A percentile compares a stretch with the other conserved stretches of the same genome.
These are phyloP conservation scores for Pythium oligandrum DNA, from an alignment of 352 stramenopile genomes.

Conservation along the genomic window DNA sequence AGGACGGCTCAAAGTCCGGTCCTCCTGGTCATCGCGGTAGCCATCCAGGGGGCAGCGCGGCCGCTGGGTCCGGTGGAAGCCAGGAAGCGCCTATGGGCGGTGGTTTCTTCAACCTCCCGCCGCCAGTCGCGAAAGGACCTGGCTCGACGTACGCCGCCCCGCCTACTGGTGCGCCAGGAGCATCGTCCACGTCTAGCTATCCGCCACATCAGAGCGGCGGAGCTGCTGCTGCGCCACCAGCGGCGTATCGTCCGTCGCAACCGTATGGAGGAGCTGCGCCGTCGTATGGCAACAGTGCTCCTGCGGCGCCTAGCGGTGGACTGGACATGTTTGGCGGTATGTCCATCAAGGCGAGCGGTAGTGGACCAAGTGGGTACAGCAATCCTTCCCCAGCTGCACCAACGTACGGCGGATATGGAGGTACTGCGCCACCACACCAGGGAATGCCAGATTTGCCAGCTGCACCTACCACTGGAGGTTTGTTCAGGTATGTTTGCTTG, in stretches of 20 bases:
- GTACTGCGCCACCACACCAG: not conserved
- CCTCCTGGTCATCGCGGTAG: conserved; percentile 50
- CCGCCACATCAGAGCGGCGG: not conserved
- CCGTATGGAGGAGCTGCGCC: conserved; percentile 10
- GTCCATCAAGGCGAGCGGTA: conserved; percentile 32
- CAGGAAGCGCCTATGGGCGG: conserved; percentile 40
- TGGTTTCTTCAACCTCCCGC: conserved; percentile 84
- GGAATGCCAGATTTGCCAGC: not conserved
- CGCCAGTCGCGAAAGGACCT: conserved; percentile 41
- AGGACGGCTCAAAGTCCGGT: conserved; percentile 50
- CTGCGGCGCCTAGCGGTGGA: conserved; percentile 9
- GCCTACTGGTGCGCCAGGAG: conserved; percentile 10
- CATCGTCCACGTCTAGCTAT: not conserved
- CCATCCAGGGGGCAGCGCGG: conserved; percentile 12
- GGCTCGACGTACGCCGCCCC: conserved; percentile 16
- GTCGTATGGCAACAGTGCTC: not conserved
- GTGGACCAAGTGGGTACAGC: too few relatives aligned
- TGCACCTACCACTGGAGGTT: conserved; percentile 10
- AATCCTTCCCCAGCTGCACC: too few relatives aligned
- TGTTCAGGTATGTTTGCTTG: conserved; percentile 7
- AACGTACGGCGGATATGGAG: conserved; percentile 6
- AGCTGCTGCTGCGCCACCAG: not conserved
- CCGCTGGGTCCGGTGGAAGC: conserved; percentile 11
- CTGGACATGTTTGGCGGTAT: conserved; percentile 79
- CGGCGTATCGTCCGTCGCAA: not conserved